Evolutionary conservation across 192 early-diverging fungal species (phyloP).

Genomic region (Geranomyces variabilis): DNA sequence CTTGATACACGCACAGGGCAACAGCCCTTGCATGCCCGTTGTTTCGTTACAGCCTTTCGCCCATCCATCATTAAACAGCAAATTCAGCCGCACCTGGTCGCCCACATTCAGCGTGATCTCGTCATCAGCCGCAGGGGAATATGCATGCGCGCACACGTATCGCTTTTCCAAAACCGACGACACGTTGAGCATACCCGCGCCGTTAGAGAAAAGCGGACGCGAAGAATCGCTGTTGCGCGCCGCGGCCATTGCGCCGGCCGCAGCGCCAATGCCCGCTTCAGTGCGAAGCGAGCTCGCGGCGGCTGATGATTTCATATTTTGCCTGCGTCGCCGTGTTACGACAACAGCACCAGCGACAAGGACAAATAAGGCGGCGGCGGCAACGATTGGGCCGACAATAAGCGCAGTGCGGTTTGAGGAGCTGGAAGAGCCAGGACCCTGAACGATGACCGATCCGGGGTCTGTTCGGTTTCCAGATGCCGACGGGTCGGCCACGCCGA

Average conservation of each 20-base stretch:
- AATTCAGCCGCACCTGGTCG: conserved; percentile 34
- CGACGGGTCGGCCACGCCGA: not conserved
- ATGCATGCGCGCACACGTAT: conserved; percentile 35
- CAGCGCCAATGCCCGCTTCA: not conserved
- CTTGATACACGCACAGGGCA: conserved; percentile 43
- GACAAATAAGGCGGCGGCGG: not conserved
- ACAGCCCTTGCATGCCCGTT: conserved; percentile 37
- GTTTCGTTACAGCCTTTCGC: conserved; percentile 45
- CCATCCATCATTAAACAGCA: conserved; percentile 50
- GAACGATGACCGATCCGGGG: not conserved
- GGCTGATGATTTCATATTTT: not conserved
- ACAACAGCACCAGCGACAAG: not conserved
- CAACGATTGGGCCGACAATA: conserved; percentile 19
- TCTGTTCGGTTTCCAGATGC: not conserved
- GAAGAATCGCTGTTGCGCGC: not conserved
- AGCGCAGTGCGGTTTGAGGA: conserved; percentile 7
- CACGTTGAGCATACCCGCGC: conserved; percentile 13
- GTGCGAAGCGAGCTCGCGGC: not conserved
- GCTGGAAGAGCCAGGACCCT: not conserved
- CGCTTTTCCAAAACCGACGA: conserved; percentile 32
- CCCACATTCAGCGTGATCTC: conserved; percentile 39
- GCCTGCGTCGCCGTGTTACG: not conserved
- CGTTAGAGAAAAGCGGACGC: not conserved
- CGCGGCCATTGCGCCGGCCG: not conserved
- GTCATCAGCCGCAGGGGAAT: conserved; percentile 37